These are phyloP conservation scores for Pseudogymnoascus sp. DNA, from an alignment of 2,329 filamentous ascomycete species.

Conservation along the genomic window DNA sequence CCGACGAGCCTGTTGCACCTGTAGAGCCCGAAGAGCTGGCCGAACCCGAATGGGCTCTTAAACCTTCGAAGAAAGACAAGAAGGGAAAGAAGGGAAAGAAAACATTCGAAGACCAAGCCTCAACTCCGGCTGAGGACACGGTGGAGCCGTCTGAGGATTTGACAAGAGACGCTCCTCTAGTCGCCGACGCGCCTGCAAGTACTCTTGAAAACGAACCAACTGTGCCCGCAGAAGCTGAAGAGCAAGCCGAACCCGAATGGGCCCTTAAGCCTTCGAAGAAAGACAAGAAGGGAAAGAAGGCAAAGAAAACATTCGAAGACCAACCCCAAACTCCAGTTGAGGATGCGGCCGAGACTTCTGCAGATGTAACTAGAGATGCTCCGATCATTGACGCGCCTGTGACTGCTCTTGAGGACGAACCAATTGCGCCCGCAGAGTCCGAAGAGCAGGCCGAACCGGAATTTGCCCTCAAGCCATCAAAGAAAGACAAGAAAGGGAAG, in stretches of 20 bases:
- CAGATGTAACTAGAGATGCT: neutral
- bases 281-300: conserved; percentile 33
- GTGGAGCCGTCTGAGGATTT: neutral
- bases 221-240: neutral
- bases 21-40: neutral
- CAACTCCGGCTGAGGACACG: neutral
- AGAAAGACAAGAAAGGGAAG: conserved; percentile 29
- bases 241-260: neutral
- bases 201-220: neutral
- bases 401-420: neutral
- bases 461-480: conserved; percentile 7
- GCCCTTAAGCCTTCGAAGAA: conserved; percentile 12
- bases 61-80: conserved; percentile 16
- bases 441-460: neutral
- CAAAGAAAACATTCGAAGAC: neutral
- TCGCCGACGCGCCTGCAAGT: neutral
- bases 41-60: neutral
- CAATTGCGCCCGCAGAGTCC: neutral
- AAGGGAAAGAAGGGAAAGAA: conserved; percentile 33
- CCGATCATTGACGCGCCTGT: neutral
- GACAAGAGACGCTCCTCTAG: neutral
- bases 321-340: neutral
- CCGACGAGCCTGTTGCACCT: neutral
- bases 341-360: neutral
- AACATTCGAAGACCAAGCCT: neutral